phyloP scores from a whole-genome alignment of 2,329 filamentous ascomycete genomes.

The Periconia macrospinosa region DNA sequence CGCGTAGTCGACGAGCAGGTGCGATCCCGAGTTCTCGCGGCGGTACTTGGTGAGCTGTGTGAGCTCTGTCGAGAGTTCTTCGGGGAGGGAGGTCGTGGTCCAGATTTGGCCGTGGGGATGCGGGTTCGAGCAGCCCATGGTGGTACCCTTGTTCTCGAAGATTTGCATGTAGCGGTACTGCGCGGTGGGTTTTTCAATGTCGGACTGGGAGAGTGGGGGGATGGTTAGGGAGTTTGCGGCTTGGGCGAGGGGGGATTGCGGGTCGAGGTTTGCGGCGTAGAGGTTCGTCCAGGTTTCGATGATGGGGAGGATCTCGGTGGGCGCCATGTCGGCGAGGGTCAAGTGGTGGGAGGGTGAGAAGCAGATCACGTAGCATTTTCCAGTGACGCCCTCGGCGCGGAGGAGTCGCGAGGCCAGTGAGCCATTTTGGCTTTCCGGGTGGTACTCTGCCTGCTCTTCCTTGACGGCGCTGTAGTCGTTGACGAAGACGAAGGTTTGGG shows the following conservation, averaged over 20 bases:
- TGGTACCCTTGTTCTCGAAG: slow-evolving; percentile 96
- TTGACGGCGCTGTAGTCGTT: slow-evolving; percentile 98
- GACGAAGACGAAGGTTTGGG: slow-evolving; percentile 88
- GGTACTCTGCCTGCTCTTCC: slow-evolving; percentile 84
- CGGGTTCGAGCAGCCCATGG: slow-evolving; percentile 98
- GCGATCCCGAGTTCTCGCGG: slow-evolving; percentile 68
- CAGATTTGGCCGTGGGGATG: slow-evolving; percentile 97
- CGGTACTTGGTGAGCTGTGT: slow-evolving; percentile 78
- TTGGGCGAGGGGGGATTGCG: slow-evolving; percentile 65
- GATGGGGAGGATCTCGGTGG: slow-evolving; percentile 76
- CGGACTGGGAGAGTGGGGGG: slow-evolving; percentile 50
- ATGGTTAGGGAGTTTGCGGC: slow-evolving; percentile 50
- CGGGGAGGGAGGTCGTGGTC: slow-evolving; percentile 88
- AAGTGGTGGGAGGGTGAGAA: slow-evolving; percentile 90
- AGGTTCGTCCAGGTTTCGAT: slow-evolving; percentile 90
- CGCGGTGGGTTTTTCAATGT: slow-evolving; percentile 60
- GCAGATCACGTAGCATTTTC: slow-evolving; percentile 95
- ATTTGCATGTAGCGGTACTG: slow-evolving; percentile 98
- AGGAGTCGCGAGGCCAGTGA: slow-evolving; percentile 74
- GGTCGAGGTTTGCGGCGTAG: slow-evolving; percentile 79
- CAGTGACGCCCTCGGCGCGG: slow-evolving; percentile 81
- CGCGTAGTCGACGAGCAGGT: slow-evolving; percentile 86
- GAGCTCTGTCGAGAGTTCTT: slow-evolving; percentile 83
- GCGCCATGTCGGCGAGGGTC: slow-evolving; percentile 86
- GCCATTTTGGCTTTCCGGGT: slow-evolving; percentile 52